phyloP scores from a whole-genome alignment of 768 basidiomycete genomes.

The Termitomyces sp. region DNA sequence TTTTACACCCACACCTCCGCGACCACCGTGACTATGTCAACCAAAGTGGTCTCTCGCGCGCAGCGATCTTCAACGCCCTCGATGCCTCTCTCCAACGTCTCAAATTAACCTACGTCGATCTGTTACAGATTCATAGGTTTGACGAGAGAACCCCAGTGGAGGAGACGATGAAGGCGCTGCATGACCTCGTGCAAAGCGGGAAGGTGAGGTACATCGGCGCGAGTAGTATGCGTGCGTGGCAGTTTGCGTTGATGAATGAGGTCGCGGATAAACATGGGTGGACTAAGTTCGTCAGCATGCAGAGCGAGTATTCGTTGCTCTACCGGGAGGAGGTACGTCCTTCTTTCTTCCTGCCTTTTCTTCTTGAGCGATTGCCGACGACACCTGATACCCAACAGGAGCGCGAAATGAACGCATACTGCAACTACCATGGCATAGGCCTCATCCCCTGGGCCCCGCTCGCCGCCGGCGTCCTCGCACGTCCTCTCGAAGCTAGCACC shows the following conservation, averaged over 20 bases:
- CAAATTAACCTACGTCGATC: slow-evolving; percentile 28
- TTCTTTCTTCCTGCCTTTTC: neutral
- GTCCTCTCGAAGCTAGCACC: slow-evolving; percentile 30
- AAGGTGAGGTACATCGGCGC: slow-evolving; percentile 48
- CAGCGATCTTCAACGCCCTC: slow-evolving; percentile 35
- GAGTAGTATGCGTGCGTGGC: slow-evolving; percentile 47
- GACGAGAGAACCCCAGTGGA: slow-evolving; percentile 31
- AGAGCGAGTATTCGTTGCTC: slow-evolving; percentile 50
- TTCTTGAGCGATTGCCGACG: neutral
- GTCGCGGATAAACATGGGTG: slow-evolving; percentile 43
- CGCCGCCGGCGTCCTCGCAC: slow-evolving; percentile 34
- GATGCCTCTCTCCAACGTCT: slow-evolving; percentile 30
- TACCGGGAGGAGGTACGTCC: slow-evolving; percentile 48
- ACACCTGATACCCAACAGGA: slow-evolving; percentile 30
- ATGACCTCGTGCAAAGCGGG: slow-evolving; percentile 38
- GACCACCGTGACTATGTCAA: slow-evolving; percentile 18
- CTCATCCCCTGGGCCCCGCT: slow-evolving; percentile 53
- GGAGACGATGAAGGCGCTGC: slow-evolving; percentile 47
- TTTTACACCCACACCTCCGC: slow-evolving; percentile 4
- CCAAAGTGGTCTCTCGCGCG: slow-evolving; percentile 18
- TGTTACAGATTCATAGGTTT: slow-evolving; percentile 44
- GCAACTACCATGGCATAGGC: slow-evolving; percentile 49
- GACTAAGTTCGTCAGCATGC: slow-evolving; percentile 58
- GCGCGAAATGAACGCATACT: slow-evolving; percentile 44
- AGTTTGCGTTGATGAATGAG: slow-evolving; percentile 43